A percentile compares a stretch with the other conserved stretches of the same genome.
Conservation (phyloP, 192 early-diverging fungal species). For the Coemansia sp. region DNA sequence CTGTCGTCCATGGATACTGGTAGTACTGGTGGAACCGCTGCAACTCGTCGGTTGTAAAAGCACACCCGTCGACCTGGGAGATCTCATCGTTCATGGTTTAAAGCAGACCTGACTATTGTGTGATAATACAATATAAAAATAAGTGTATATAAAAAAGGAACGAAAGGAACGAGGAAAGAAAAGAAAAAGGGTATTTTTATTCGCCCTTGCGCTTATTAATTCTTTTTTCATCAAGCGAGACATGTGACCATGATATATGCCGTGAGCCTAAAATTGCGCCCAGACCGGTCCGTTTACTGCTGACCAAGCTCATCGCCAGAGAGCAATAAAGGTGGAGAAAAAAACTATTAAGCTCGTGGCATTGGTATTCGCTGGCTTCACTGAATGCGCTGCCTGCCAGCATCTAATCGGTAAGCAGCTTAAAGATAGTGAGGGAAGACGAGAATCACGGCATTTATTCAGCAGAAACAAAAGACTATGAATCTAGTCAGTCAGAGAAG, state of each 20-base stretch:
- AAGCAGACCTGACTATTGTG: not conserved
- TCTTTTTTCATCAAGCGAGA: too few relatives aligned
- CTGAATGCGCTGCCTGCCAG: too few relatives aligned
- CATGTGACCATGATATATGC: too few relatives aligned
- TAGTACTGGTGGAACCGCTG: conserved; percentile 48
- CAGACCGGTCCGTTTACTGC: too few relatives aligned
- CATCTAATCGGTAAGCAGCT: too few relatives aligned
- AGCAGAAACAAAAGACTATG: not conserved
- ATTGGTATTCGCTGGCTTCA: too few relatives aligned
- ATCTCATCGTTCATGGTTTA: conserved; percentile 19
- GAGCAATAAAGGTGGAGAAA: too few relatives aligned
- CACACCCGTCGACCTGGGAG: conserved; percentile 44
- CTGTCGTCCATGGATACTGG: conserved; percentile 25
- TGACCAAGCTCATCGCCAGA: too few relatives aligned
- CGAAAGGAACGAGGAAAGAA: not conserved
- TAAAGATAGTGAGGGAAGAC: too few relatives aligned
- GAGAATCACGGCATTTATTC: not conserved
- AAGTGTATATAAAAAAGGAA: not conserved
- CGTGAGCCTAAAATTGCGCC: too few relatives aligned
- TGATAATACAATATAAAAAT: not conserved
- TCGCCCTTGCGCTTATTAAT: too few relatives aligned
- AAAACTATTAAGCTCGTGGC: too few relatives aligned
- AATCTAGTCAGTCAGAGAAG: not conserved
- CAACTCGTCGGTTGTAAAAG: conserved; percentile 45
- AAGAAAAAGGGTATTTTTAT: not conserved